phyloP scores from a whole-genome alignment of 2,329 filamentous ascomycete genomes.

The Chalaropsis ovoidea region DNA sequence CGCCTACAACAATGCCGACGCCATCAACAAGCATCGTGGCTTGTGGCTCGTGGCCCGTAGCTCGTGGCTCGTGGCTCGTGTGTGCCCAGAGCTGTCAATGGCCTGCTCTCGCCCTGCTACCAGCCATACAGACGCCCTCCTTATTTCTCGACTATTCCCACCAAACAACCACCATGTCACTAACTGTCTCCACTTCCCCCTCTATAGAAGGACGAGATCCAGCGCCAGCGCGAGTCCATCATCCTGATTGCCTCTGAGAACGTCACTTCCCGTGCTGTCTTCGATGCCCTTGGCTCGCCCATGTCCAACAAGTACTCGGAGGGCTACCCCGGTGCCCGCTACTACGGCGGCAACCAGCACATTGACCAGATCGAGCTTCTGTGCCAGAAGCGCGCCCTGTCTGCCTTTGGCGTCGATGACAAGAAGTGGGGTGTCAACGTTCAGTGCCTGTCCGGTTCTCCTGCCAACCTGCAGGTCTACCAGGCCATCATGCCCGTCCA shows the following conservation, averaged over 20 bases:
- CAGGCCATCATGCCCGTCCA: conserved; percentile 94
- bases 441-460: conserved; percentile 83
- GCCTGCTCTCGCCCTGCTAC: conserved; percentile 17
- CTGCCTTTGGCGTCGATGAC: conserved; percentile 76
- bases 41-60: no score
- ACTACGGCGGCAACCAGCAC: conserved; percentile 98
- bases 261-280: conserved; percentile 95
- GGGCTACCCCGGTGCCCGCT: conserved; percentile 93
- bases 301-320: conserved; percentile 99
- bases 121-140: background rate
- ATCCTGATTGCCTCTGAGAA: conserved; percentile 98
- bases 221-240: conserved; percentile 96
- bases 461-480: conserved; percentile 96
- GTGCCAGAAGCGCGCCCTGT: conserved; percentile 87
- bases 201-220: conserved; percentile 71
- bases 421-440: conserved; percentile 98
- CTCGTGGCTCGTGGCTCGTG: background rate
- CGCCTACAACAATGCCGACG: background rate
- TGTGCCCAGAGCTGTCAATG: conserved; percentile 9
- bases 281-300: conserved; percentile 87
- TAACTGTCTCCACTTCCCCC: conserved; percentile 21
- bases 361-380: conserved; percentile 93
- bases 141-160: background rate
- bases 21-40: background rate
- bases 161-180: conserved; percentile 30